Percentiles rank a stretch among this genome's conserved stretches.
Conservation (phyloP, 1,139 yeast species). For the Protomyces arabidopsidicola region DNA sequence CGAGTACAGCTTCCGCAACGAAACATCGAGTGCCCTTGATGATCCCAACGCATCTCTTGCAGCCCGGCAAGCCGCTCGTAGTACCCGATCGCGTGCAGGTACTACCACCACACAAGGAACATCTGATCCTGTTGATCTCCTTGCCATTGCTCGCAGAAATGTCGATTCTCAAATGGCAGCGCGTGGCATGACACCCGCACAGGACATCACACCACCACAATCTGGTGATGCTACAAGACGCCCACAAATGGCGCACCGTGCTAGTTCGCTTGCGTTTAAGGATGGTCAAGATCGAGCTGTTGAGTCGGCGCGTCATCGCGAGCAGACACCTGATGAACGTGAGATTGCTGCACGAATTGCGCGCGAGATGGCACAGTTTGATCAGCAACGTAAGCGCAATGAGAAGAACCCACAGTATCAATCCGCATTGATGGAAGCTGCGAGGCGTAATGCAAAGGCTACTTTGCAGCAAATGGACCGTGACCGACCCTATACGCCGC, state of each 20-base stretch:
- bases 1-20: not conserved
- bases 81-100: slow-evolving; percentile 11
- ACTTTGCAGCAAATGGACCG: slow-evolving; percentile 17
- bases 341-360: slow-evolving; percentile 22
- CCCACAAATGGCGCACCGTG: slow-evolving; percentile 5
- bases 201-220: not conserved
- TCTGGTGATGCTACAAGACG: not conserved
- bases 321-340: slow-evolving; percentile 3
- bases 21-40: not conserved
- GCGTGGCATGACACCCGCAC: slow-evolving; percentile 15
- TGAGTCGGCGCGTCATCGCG: slow-evolving; percentile 12
- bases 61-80: not conserved
- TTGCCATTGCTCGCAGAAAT: slow-evolving; percentile 14
- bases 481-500: slow-evolving; percentile 20
- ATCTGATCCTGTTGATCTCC: slow-evolving; percentile 11
- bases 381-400: slow-evolving; percentile 18
- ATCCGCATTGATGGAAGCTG: slow-evolving; percentile 25
- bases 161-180: slow-evolving; percentile 24
- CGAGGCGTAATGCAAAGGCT: slow-evolving; percentile 14
- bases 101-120: slow-evolving; percentile 7
- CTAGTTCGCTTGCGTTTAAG: slow-evolving; percentile 7
- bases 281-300: slow-evolving; percentile 17
- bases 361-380: slow-evolving; percentile 25
- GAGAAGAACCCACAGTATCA: slow-evolving; percentile 16
- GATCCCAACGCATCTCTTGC: not conserved